These are phyloP conservation scores for Penicillium brasilianum DNA, from an alignment of 2,329 filamentous ascomycete genomes.

Conservation along the genomic window DNA sequence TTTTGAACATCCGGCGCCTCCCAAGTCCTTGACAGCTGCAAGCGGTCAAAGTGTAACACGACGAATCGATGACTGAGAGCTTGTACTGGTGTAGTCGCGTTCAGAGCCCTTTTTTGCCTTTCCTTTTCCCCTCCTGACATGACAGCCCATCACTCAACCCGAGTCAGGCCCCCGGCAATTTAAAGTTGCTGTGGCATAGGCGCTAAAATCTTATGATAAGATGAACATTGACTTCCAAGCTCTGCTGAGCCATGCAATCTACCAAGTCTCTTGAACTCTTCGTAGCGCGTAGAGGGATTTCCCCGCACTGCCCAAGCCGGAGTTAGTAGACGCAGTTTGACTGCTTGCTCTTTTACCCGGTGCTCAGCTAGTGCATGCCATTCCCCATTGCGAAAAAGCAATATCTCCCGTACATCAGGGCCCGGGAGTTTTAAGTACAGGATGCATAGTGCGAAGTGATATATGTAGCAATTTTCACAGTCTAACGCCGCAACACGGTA, in stretches of 20 bases:
- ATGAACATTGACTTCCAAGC: constrained; percentile 18
- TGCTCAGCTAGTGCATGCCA: neutral
- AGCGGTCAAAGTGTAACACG: neutral
- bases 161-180: constrained; percentile 26
- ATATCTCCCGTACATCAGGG: neutral
- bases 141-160: neutral
- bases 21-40: neutral
- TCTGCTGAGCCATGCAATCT: neutral
- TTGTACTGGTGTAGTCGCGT: neutral
- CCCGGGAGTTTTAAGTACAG: neutral
- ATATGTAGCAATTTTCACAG: neutral
- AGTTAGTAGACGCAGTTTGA: neutral
- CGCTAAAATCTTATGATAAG: constrained; percentile 31
- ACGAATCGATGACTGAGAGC: constrained; percentile 11
- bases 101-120: neutral
- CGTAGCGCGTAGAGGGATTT: neutral
- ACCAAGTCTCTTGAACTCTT: neutral
- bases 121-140: neutral
- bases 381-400: neutral
- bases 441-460: constrained; percentile 2
- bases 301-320: neutral
- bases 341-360: neutral
- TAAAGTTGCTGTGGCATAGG: constrained; percentile 32
- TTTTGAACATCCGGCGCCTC: neutral
- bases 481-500: neutral